Percentiles rank a stretch among this genome's conserved stretches.
phyloP scores from a whole-genome alignment of 768 basidiomycete genomes.

The Mrakia hoshinonis region DNA sequence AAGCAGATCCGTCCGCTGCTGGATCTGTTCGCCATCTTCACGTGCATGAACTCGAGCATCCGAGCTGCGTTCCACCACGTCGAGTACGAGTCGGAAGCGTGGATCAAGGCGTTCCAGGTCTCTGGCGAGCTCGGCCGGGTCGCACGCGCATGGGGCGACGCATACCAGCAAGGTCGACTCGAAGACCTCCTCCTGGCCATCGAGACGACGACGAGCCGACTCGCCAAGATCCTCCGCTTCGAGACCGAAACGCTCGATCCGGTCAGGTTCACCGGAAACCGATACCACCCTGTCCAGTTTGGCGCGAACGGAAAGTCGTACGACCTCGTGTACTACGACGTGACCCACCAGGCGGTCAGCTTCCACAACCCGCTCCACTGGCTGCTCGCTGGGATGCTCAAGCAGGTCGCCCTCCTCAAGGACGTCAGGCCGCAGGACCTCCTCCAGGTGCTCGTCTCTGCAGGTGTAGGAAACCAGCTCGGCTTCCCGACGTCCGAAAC shows the following conservation, averaged over 20 bases:
- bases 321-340: slow-evolving; percentile 66
- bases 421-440: neutral
- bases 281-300: slow-evolving; percentile 54
- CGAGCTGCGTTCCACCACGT: slow-evolving; percentile 73
- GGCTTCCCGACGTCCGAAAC: neutral
- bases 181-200: slow-evolving; percentile 47
- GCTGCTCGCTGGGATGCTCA: slow-evolving; percentile 79
- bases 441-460: neutral
- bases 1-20: slow-evolving; percentile 53
- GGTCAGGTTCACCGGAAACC: slow-evolving; percentile 3
- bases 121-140: slow-evolving; percentile 80
- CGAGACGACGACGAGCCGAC: slow-evolving; percentile 29
- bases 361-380: slow-evolving; percentile 90
- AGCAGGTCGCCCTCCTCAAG: slow-evolving; percentile 47
- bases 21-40: slow-evolving; percentile 75
- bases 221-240: slow-evolving; percentile 33
- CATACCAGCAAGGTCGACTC: slow-evolving; percentile 53
- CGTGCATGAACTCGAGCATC: slow-evolving; percentile 84
- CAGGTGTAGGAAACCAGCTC: neutral
- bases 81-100: slow-evolving; percentile 92
- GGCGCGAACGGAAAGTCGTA: slow-evolving; percentile 48
- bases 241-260: slow-evolving; percentile 32
- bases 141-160: slow-evolving; percentile 81
- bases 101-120: slow-evolving; percentile 94
- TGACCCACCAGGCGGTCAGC: slow-evolving; percentile 52